Percentiles rank a stretch among this genome's conserved stretches.
phyloP scores from a whole-genome alignment of 345 rosid genomes.

The Pistacia vera region DNA sequence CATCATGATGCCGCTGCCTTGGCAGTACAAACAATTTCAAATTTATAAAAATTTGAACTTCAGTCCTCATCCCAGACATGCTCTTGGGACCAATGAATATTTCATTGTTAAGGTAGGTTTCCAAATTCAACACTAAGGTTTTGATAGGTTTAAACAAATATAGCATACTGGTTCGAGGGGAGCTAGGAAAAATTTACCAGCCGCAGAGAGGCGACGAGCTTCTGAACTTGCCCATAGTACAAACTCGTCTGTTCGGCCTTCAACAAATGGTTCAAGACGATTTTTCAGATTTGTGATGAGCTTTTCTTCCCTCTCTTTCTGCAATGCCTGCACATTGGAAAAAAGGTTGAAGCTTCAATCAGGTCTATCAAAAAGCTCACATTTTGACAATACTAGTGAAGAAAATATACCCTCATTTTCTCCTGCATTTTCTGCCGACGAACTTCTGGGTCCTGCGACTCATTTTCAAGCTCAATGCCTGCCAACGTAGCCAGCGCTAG shows the following conservation, averaged over 20 bases:
- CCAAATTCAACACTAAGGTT: neutral
- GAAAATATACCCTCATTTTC: conserved; percentile 58
- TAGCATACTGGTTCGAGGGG: neutral
- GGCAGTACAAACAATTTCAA: neutral
- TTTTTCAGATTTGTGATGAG: conserved; percentile 63
- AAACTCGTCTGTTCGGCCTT: conserved; percentile 66
- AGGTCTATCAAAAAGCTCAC: conserved; percentile 3
- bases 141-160: neutral
- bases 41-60: neutral
- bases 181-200: conserved; percentile 48
- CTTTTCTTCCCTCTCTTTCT: conserved; percentile 77
- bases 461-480: conserved; percentile 57
- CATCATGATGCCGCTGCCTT: neutral
- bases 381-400: neutral
- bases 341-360: neutral
- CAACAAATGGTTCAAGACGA: conserved; percentile 70
- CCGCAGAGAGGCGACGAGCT: conserved; percentile 72
- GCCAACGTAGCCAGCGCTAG: conserved; percentile 77
- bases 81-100: neutral
- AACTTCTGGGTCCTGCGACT: conserved; percentile 46
- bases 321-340: conserved; percentile 50
- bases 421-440: conserved; percentile 58
- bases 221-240: conserved; percentile 74
- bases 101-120: neutral
- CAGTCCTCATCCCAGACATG: neutral